Percentiles rank a stretch among this genome's conserved stretches.
phyloP scores from a whole-genome alignment of 2,329 filamentous ascomycete species.

The Mollisiaceae sp. region DNA sequence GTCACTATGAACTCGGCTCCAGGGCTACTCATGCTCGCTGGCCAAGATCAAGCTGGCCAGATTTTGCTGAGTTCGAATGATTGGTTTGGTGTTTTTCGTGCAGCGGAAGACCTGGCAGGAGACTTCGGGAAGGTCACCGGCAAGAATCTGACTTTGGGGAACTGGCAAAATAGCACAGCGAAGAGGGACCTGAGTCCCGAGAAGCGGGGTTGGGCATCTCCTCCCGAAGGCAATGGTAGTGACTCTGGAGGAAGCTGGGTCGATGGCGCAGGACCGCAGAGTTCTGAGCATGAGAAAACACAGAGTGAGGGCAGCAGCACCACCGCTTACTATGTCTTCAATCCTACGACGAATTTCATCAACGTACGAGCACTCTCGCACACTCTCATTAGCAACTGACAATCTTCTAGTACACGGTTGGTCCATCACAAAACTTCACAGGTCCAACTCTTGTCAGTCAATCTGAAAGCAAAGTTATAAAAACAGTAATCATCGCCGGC shows the following conservation, averaged over 20 bases:
- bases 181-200: background rate
- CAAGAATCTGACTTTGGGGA: conserved; percentile 58
- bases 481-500: conserved; percentile 68
- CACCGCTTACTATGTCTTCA: conserved; percentile 38
- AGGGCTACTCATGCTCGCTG: conserved; percentile 34
- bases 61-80: conserved; percentile 64
- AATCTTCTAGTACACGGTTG: conserved; percentile 49
- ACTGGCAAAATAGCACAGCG: conserved; percentile 29
- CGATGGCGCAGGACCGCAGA: conserved; percentile 15
- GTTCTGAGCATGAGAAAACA: conserved; percentile 28
- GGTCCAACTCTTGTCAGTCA: conserved; percentile 48
- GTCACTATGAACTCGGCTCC: conserved; percentile 48
- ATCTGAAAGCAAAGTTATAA: conserved; percentile 37
- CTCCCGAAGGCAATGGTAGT: conserved; percentile 6
- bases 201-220: conserved; percentile 12
- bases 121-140: conserved; percentile 77
- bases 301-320: conserved; percentile 19
- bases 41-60: conserved; percentile 47
- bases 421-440: conserved; percentile 48
- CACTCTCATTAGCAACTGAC: background rate
- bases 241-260: background rate
- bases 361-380: conserved; percentile 32
- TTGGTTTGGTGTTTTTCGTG: conserved; percentile 71
- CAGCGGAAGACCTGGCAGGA: conserved; percentile 67
- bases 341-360: conserved; percentile 35